A percentile compares a stretch with the other conserved stretches of the same genome.
These are phyloP conservation scores for Metschnikowia arizonensis DNA, from an alignment of 805 yeast species.

Conservation along the genomic window DNA sequence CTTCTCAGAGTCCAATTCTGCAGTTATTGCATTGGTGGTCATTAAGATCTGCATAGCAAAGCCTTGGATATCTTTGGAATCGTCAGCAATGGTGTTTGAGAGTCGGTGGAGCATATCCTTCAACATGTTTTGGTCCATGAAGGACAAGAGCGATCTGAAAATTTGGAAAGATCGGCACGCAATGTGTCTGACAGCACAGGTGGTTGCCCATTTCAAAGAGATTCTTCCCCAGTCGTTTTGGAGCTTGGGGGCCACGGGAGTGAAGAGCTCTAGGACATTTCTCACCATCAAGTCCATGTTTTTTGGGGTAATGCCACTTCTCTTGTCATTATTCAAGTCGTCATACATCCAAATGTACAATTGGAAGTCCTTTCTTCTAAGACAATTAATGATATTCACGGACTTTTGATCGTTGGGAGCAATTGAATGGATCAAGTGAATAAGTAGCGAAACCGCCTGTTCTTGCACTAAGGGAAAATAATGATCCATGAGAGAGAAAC, in stretches of 20 bases:
- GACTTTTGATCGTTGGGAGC: constrained; percentile 53
- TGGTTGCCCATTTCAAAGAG: constrained; percentile 91
- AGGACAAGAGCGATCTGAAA: constrained; percentile 76
- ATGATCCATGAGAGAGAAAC: constrained; percentile 82
- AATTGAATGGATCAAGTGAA: constrained; percentile 65
- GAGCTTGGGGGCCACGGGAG: constrained; percentile 44
- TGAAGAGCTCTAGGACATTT: constrained; percentile 55
- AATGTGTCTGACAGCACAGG: constrained; percentile 93
- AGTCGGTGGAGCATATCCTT: constrained; percentile 91
- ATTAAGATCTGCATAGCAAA: constrained; percentile 95
- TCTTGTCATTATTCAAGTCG: constrained; percentile 69
- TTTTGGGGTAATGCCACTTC: constrained; percentile 76
- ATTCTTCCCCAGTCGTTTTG: constrained; percentile 83
- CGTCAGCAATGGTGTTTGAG: constrained; percentile 90
- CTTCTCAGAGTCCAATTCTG: constrained; percentile 74
- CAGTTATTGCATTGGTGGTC: constrained; percentile 91
- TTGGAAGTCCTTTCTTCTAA: constrained; percentile 49
- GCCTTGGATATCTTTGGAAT: constrained; percentile 85
- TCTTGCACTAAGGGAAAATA: constrained; percentile 79
- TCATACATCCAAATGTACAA: constrained; percentile 75
- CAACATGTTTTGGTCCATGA: constrained; percentile 81
- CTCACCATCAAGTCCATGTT: constrained; percentile 75
- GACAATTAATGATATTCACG: constrained; percentile 50
- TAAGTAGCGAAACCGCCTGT: constrained; percentile 72
- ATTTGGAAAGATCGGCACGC: constrained; percentile 96